Conservation (phyloP, 2,329 filamentous ascomycete species). For the Hymenoscyphus fraxineus region DNA sequence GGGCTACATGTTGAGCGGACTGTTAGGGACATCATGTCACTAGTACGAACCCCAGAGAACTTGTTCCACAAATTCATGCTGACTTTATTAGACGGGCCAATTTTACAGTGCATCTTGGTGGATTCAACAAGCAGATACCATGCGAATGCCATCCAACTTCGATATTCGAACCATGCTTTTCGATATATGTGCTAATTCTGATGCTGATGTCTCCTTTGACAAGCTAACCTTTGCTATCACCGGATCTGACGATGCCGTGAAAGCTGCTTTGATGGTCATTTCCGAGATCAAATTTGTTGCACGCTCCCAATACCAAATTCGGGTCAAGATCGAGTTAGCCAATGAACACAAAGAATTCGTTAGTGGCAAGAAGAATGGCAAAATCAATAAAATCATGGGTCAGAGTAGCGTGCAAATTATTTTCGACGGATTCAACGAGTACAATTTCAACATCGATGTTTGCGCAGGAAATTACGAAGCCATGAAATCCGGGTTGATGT, state of each 20-base stretch:
- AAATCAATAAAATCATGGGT: constrained; percentile 99
- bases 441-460: constrained; percentile 99
- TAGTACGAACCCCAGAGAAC: constrained; percentile 54
- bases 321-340: constrained; percentile 96
- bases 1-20: constrained; percentile 93
- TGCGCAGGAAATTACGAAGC: constrained; percentile 89
- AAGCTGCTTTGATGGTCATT: constrained; percentile 90
- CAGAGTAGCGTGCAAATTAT: constrained; percentile 99
- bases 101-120: constrained; percentile 98
- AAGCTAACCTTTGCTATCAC: constrained; percentile 92
- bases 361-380: constrained; percentile 98
- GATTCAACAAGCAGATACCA: constrained; percentile 72
- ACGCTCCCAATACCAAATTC: constrained; percentile 84
- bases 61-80: constrained; percentile 19
- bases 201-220: constrained; percentile 91
- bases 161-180: constrained; percentile 89
- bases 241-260: constrained; percentile 93
- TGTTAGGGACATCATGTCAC: constrained; percentile 89
- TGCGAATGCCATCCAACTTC: constrained; percentile 54
- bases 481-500: constrained; percentile 83
- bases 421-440: constrained; percentile 98
- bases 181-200: constrained; percentile 94
- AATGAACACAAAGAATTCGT: constrained; percentile 99
- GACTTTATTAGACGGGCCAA: constrained; percentile 69
- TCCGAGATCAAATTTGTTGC: constrained; percentile 86